These are phyloP conservation scores for Hypoxylon sp. DNA, from an alignment of 2,329 filamentous ascomycete species.

Conservation along the genomic window DNA sequence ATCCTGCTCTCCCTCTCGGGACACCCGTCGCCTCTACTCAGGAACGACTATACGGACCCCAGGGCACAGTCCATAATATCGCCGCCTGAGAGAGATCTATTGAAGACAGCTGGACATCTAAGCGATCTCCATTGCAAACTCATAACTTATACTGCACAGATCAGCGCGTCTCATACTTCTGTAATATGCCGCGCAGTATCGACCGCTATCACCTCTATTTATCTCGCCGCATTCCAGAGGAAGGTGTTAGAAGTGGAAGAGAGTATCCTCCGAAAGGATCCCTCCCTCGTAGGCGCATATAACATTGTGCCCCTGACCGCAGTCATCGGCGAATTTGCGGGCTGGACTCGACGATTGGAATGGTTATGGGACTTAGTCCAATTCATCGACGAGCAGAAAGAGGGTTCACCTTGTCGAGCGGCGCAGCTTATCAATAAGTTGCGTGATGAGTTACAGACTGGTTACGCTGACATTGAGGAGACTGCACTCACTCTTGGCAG, in stretches of 20 bases:
- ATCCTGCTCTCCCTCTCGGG: slow-evolving; percentile 96
- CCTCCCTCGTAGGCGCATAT: slow-evolving; percentile 87
- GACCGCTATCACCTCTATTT: slow-evolving; percentile 79
- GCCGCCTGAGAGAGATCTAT: slow-evolving; percentile 85
- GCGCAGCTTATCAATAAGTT: slow-evolving; percentile 83
- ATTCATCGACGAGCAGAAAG: slow-evolving; percentile 71
- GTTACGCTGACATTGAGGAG: slow-evolving; percentile 87
- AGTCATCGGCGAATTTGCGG: slow-evolving; percentile 86
- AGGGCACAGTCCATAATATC: slow-evolving; percentile 70
- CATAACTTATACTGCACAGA: slow-evolving; percentile 74
- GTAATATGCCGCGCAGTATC: slow-evolving; percentile 90
- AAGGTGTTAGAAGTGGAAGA: slow-evolving; percentile 89
- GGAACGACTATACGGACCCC: slow-evolving; percentile 63
- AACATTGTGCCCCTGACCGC: slow-evolving; percentile 92
- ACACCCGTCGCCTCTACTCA: slow-evolving; percentile 90
- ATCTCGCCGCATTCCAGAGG: slow-evolving; percentile 84
- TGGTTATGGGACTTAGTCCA: slow-evolving; percentile 84
- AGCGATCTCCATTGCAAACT: slow-evolving; percentile 83
- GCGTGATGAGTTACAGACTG: slow-evolving; percentile 83
- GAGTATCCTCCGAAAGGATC: slow-evolving; percentile 81
- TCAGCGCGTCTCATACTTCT: slow-evolving; percentile 80
- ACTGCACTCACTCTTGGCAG: slow-evolving; percentile 80
- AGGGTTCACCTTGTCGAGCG: slow-evolving; percentile 69
- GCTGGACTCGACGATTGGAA: slow-evolving; percentile 85
- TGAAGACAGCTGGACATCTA: slow-evolving; percentile 82